phyloP scores from a whole-genome alignment of 768 basidiomycete species.

The Hericium alpestre region DNA sequence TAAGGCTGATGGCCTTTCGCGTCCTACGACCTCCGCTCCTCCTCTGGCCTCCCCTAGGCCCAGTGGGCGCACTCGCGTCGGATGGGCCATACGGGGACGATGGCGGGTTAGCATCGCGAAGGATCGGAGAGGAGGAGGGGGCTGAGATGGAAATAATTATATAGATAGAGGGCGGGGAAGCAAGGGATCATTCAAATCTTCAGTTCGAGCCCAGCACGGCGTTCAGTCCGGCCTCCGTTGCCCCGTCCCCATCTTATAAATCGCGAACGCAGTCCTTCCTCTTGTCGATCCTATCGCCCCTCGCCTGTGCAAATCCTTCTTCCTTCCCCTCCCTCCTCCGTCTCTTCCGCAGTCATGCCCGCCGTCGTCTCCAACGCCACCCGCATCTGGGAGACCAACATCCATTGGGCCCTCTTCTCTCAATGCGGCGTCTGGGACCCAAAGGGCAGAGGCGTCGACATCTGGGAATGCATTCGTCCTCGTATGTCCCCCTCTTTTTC shows the following conservation, averaged over 20 bases:
- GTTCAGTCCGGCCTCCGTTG: background rate
- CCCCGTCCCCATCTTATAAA: constrained; percentile 5
- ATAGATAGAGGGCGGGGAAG: no score
- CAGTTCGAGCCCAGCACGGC: background rate
- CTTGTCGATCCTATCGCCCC: background rate
- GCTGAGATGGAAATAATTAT: no score
- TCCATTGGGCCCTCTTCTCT: constrained; percentile 51
- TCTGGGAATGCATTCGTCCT: constrained; percentile 65
- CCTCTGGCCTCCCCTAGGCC: no score
- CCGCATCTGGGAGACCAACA: constrained; percentile 58
- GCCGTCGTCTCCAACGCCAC: constrained; percentile 56
- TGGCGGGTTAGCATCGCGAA: no score
- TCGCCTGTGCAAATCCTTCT: background rate
- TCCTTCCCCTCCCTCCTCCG: background rate
- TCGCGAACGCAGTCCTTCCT: background rate
- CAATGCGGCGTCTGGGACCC: constrained; percentile 69
- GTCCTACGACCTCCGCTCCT: no score
- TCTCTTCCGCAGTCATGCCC: constrained; percentile 18
- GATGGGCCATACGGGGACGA: no score
- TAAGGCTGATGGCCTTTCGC: no score
- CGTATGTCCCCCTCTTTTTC: constrained; percentile 34
- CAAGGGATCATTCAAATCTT: no score
- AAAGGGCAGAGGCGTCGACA: constrained; percentile 54
- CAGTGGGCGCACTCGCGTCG: no score
- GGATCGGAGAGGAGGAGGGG: no score